phyloP scores from a whole-genome alignment of 176 grass and related monocot species.

The Avena atlantica region DNA sequence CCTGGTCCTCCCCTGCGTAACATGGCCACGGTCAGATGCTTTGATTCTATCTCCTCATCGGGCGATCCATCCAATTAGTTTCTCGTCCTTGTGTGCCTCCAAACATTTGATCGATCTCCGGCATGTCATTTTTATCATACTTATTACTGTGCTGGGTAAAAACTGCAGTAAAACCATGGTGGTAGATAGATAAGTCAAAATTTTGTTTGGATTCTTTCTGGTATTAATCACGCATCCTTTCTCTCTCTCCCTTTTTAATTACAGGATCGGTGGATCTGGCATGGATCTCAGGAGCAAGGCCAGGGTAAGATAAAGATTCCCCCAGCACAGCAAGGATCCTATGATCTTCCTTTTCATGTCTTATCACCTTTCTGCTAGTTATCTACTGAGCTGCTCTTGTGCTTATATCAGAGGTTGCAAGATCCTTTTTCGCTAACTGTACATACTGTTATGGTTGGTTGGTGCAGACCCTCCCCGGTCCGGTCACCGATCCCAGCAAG shows the following conservation, averaged over 20 bases:
- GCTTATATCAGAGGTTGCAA: constrained; percentile 34
- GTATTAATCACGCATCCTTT: constrained; percentile 5
- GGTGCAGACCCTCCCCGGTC: constrained; percentile 74
- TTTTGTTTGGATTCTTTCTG: neutral
- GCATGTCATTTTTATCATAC: neutral
- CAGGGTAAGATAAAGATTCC: constrained; percentile 68
- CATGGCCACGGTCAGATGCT: constrained; percentile 30
- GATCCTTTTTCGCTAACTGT: neutral
- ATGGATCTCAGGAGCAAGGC: constrained; percentile 98
- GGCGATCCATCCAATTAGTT: neutral
- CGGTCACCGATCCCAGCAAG: constrained; percentile 77
- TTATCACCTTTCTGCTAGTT: constrained; percentile 44
- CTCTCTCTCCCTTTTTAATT: neutral
- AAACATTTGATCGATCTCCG: neutral
- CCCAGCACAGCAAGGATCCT: constrained; percentile 12
- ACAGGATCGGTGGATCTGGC: constrained; percentile 99
- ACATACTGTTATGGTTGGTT: constrained; percentile 34
- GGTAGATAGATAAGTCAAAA: neutral
- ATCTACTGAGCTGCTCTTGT: constrained; percentile 39
- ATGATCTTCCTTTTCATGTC: constrained; percentile 31
- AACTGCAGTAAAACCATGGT: neutral
- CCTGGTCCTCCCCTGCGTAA: neutral
- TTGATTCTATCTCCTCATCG: neutral
- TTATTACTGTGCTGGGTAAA: constrained; percentile 1
- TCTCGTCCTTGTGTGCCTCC: neutral